These are phyloP conservation scores for Dissophora globulifera DNA, from an alignment of 192 early-diverging fungal genomes.

Conservation along the genomic window DNA sequence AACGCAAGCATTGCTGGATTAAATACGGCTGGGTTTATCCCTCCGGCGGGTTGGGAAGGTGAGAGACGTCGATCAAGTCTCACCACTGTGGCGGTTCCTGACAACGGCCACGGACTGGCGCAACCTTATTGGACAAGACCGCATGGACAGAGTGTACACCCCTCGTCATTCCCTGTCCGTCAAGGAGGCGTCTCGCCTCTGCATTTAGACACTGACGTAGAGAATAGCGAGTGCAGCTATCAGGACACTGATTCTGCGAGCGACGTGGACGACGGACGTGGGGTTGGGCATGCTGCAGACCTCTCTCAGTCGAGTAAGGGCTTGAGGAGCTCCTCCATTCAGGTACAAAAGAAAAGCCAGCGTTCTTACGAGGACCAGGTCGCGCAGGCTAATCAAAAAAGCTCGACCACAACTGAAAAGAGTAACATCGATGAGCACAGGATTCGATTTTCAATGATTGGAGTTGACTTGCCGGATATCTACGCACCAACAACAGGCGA, in stretches of 20 bases:
- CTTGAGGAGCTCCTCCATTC: not conserved
- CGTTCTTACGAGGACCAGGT: slow-evolving; percentile 8
- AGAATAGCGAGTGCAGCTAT: not conserved
- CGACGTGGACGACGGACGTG: slow-evolving; percentile 30
- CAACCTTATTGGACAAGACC: slow-evolving; percentile 22
- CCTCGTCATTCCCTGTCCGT: slow-evolving; percentile 20
- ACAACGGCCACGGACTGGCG: slow-evolving; percentile 22
- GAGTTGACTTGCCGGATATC: slow-evolving; percentile 32
- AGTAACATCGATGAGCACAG: slow-evolving; percentile 15
- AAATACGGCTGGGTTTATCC: slow-evolving; percentile 34
- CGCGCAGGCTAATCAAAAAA: not conserved
- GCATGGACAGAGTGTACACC: slow-evolving; percentile 11
- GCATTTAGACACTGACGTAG: not conserved
- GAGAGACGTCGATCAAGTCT: slow-evolving; percentile 45
- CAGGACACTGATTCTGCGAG: no score
- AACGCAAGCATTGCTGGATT: slow-evolving; percentile 15
- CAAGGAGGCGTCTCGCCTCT: not conserved
- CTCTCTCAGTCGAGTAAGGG: not conserved
- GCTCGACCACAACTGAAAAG: not conserved
- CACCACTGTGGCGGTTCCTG: slow-evolving; percentile 28
- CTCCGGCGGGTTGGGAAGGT: slow-evolving; percentile 35
- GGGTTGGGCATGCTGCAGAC: slow-evolving; percentile 12
- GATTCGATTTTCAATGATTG: slow-evolving; percentile 29
- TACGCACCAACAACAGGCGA: slow-evolving; percentile 35
- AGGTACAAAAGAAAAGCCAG: slow-evolving; percentile 7